Base-by-base conservation (phyloP, 2,329 filamentous ascomycete species). In the Escovopsis weberi region DNA sequence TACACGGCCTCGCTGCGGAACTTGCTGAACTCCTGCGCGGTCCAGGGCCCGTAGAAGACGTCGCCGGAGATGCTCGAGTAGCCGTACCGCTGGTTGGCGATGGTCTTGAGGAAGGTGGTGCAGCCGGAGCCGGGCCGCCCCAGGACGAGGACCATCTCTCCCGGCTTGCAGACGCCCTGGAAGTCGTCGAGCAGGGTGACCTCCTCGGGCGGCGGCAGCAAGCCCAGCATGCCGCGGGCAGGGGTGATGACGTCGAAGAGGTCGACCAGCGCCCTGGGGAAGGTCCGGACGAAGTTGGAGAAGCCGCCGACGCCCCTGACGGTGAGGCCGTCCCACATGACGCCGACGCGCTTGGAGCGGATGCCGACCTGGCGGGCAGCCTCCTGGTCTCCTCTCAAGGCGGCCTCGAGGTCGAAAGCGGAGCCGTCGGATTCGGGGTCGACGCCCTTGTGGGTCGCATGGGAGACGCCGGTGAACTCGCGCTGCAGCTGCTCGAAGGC, bases 71-170 rank as follows among this genome's bases (percentile, higher is more conserved):
- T 64, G 26, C 58, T 52, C 0, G 71, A 74, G 53, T 74, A 78
- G 11, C 72, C 72, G 46, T 64, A 64, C 4, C 73, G 70, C 55
- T 82, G 78, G 54, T 83, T 83, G 12, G 78, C 70, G 45, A 83
- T 80, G 1, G 74, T 67, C 59, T 80, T 81, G 43, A 83, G 67
- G 50, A 83, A 82, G 0, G 79, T 80, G 1, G 78, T 80, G 55
- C 80, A 84, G 26, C 80, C 80, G 1, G 74, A 79, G 0, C 85
- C 85, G 0, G 85, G 85, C 47, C 79, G 74, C 19, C 85, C 85
- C 6, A 93, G 68, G 0, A 93, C 85, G 2, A 93, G 68, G 0
- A 89, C 74, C 86, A 94, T 94, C 66, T 94, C 87, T 1, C 87
- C 88, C 0, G 85, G 83, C 48, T 80, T 78, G 44, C 78, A 75